Evolutionary conservation across 2,329 filamentous ascomycete species (phyloP), one percentile per base, ranked within the genome.

Genomic region (Colletotrichum euphorbiae): DNA sequence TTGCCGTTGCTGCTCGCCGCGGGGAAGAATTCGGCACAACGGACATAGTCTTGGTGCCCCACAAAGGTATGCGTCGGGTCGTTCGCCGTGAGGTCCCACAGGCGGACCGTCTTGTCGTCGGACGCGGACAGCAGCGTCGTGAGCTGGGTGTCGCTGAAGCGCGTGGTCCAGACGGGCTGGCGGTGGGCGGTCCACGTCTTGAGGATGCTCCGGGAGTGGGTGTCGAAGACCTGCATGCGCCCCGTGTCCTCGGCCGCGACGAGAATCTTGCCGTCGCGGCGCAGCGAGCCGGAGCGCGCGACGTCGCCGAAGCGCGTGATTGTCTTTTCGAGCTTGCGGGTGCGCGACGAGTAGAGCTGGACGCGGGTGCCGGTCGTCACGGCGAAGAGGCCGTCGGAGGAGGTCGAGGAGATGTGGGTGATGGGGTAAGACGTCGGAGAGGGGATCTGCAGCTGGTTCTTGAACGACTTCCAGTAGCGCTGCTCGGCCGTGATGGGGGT

Each of bases 131-230:
- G 91, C 68, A 98, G 83, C 3, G 89, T 89, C 0, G 96, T 99
- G 71, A 94, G 86, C 69, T 96, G 91, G n/a, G 86, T 87, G 1
- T 94, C 93, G n/a, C 93, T 95, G 87, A 97, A 99, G 78, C 91
- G 91, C 51, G 94, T 95, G 24, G 91, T 89, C 91, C 95, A 98
- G 24, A 97, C 93, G 13, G 96, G 93, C 84, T 97, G 94, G 81
- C 94, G 94, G 82, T 98, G 95, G 73, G 94, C 89, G 71, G 91
- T 90, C 95, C 96, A 99, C 58, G 95, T 98, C 83, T 96, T 95
- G 74, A 99, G 82, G 72, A 99, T 97, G 3, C 94, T 94, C 71
- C 96, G 88, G 65, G 94, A 95, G 50, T 77, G 90, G 58, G 97
- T 89, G 76, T 99, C 96, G 76, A 98, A 99, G 12, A 98, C 94